Evolutionary conservation across 2,329 filamentous ascomycete species (phyloP).

Genomic region (Truncatella angustata): DNA sequence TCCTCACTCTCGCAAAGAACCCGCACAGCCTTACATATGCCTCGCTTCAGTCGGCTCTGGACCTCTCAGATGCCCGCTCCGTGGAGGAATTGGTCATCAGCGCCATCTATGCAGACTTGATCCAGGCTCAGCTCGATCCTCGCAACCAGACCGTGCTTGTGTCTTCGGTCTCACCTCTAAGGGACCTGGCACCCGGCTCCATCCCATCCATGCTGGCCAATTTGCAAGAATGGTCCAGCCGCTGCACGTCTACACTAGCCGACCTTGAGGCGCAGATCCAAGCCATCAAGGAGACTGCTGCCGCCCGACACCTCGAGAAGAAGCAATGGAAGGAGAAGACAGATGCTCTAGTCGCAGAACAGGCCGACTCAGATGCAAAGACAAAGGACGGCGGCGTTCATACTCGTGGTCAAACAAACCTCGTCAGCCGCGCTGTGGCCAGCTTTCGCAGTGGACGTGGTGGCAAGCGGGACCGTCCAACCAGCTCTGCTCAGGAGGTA

Average conservation of each 20-base stretch:
- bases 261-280: constrained; percentile 76
- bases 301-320: constrained; percentile 49
- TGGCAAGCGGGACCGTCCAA: constrained; percentile 17
- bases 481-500: constrained; percentile 17
- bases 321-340: constrained; percentile 46
- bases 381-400: constrained; percentile 24
- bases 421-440: constrained; percentile 21
- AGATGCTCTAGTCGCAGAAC: constrained; percentile 47
- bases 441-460: constrained; percentile 12
- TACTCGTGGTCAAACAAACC: constrained; percentile 21
- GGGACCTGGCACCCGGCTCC: constrained; percentile 75
- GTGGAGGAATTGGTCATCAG: constrained; percentile 86
- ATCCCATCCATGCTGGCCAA: constrained; percentile 66
- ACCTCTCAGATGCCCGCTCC: constrained; percentile 63
- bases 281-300: constrained; percentile 59
- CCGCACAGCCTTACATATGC: constrained; percentile 70
- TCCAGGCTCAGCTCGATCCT: constrained; percentile 82
- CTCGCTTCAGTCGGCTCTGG: constrained; percentile 64
- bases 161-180: constrained; percentile 77
- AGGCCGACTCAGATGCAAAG: constrained; percentile 26
- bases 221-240: constrained; percentile 72
- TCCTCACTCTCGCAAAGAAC: constrained; percentile 75
- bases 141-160: constrained; percentile 72
- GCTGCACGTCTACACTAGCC: constrained; percentile 71
- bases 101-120: constrained; percentile 81